Evolutionary conservation across 305 asterid species (phyloP).

Genomic region (Solanum hybrid): DNA sequence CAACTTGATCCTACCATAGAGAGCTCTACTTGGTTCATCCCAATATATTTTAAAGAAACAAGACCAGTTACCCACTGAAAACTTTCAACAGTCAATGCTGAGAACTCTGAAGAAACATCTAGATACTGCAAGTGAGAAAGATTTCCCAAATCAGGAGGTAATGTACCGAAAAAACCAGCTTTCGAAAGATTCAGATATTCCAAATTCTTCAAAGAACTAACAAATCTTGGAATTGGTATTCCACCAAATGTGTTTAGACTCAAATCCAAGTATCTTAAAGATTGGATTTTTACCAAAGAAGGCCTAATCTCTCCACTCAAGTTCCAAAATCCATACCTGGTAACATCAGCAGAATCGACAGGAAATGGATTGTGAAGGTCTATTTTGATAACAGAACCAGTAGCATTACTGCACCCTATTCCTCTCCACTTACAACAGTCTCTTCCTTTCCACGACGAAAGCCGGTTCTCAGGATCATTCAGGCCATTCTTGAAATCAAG

Average conservation of each 20-base stretch:
- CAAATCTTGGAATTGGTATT: constrained; percentile 31
- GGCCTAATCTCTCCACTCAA: constrained; percentile 49
- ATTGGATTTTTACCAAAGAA: constrained; percentile 28
- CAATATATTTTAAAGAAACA: constrained; percentile 32
- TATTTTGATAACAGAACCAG: constrained; percentile 24
- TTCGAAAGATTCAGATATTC: constrained; percentile 37
- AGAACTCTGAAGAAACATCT: constrained; percentile 36
- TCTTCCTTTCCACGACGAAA: constrained; percentile 37
- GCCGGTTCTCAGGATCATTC: constrained; percentile 31
- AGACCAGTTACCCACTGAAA: constrained; percentile 35
- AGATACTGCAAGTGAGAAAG: constrained; percentile 37
- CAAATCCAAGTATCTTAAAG: constrained; percentile 36
- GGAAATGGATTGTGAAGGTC: constrained; percentile 32
- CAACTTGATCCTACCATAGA: constrained; percentile 26
- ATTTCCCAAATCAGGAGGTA: constrained; percentile 37
- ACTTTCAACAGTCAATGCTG: constrained; percentile 12
- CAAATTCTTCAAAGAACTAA: constrained; percentile 30
- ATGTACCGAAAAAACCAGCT: constrained; percentile 33
- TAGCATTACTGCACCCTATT: constrained; percentile 19
- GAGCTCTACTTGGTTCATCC: constrained; percentile 36
- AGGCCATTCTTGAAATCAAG: constrained; percentile 42
- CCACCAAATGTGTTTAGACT: constrained; percentile 37
- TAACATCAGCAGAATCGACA: not conserved
- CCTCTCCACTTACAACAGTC: constrained; percentile 45
- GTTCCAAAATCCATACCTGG: constrained; percentile 34